Evolutionary conservation across 2,329 filamentous ascomycete genomes (phyloP).

Genomic region (Paracoccidioides brasiliensis): DNA sequence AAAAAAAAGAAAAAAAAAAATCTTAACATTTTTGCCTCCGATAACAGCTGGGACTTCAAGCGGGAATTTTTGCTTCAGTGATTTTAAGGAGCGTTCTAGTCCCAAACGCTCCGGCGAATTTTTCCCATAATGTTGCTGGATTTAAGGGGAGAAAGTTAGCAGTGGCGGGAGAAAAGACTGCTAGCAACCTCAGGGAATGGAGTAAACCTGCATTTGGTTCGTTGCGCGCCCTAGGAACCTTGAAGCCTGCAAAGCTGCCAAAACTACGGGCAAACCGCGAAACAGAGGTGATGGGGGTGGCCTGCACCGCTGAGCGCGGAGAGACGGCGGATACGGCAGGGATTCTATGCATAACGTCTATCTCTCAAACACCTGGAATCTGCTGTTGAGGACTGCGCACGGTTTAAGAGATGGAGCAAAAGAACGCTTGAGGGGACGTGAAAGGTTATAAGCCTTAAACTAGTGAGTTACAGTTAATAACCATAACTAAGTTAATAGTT

Average conservation of each 20-base stretch:
- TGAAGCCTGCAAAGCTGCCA: conserved; percentile 5
- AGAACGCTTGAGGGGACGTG: too few relatives aligned
- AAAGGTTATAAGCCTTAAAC: too few relatives aligned
- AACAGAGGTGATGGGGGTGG: not conserved
- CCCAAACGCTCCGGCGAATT: conserved; percentile 5
- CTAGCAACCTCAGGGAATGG: not conserved
- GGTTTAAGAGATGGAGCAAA: too few relatives aligned
- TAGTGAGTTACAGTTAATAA: too few relatives aligned
- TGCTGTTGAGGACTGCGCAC: too few relatives aligned
- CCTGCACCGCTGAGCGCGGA: not conserved
- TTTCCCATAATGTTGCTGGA: conserved; percentile 7
- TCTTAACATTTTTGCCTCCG: not conserved
- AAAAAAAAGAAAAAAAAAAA: not conserved
- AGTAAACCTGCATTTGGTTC: conserved; percentile 6
- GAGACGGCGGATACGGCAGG: not conserved
- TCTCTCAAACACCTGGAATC: not conserved
- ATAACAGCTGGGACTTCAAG: conserved; percentile 6
- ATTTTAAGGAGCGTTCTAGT: conserved; percentile 5
- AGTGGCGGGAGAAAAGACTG: not conserved
- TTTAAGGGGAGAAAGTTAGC: not conserved
- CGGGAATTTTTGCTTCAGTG: conserved; percentile 4
- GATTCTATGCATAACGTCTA: not conserved
- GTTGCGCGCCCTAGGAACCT: conserved; percentile 6
- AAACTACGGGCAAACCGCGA: not conserved
- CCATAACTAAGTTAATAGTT: too few relatives aligned